Evolutionary conservation across 352 stramenopile genomes (phyloP), one percentile per base, ranked within the genome.

Genomic region (Thraustochytrium striatum): DNA sequence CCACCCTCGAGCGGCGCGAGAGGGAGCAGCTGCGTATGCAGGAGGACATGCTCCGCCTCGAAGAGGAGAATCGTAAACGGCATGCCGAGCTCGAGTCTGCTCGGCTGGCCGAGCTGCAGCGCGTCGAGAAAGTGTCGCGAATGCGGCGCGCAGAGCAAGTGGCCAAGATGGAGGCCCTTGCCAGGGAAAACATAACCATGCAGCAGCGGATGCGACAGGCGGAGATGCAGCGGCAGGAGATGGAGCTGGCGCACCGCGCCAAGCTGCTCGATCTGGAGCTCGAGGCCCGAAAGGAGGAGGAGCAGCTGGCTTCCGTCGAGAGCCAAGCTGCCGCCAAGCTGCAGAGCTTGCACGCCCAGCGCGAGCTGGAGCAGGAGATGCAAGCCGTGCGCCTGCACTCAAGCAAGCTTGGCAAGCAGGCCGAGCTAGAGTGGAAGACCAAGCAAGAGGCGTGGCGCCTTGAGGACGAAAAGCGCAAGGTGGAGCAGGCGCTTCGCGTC

Each of bases 291-390:
- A 25, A 30, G 0, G 65, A 75, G 39, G 65, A 75, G 7, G 65
- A 75, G 32, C 44, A 38, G 8, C 41, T 75, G 30, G 41, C 58
- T 19, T 39, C 44, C 0, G 30, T 75, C 9, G 65, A 75, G 11
- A 43, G 2, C 1, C 32, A 75, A 25, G 65, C 65, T 3, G 21
- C n/a, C 3, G 30, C 61, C 35, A 75, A 75, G 39, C 47, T 75
- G 44, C 44, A 75, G 36, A 58, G 68, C 41, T 61, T 75, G 9
- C 65, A 75, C 36, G 52, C 65, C 5, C 32, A 75, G 16, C 65
- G 65, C 35, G 32, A 43, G 41, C 11, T 75, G 32, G 65, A 75
- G 65, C 65, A 75, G 30, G 65, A 75, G 43, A 75, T 75, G 65
- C 65, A 75, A 3, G 65, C 43, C 25, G 65, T 75, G 50, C 65